Conservation (phyloP, 2,329 filamentous ascomycete genomes). For the Curvularia sp. region DNA sequence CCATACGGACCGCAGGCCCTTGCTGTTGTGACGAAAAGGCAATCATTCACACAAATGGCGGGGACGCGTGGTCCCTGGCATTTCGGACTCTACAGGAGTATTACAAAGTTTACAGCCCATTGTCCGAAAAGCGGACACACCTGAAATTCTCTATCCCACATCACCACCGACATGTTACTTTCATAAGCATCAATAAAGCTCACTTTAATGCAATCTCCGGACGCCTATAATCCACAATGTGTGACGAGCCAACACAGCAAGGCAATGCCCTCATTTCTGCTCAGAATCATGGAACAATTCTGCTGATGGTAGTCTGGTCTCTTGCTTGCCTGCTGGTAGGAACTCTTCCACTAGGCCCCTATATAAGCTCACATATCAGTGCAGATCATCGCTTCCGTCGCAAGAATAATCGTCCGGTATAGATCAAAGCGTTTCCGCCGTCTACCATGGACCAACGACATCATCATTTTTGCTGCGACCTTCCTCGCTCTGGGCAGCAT, state of each 20-base stretch:
- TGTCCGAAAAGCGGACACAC: constrained; percentile 19
- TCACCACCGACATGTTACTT: constrained; percentile 19
- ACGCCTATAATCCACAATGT: constrained; percentile 21
- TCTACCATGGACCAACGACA: constrained; percentile 28
- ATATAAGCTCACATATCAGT: constrained; percentile 11
- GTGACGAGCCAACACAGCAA: constrained; percentile 17
- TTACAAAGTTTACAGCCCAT: constrained; percentile 22
- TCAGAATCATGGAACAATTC: constrained; percentile 35
- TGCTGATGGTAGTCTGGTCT: constrained; percentile 39
- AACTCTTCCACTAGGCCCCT: neutral
- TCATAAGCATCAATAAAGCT: constrained; percentile 27
- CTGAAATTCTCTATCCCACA: constrained; percentile 17
- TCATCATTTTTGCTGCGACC: constrained; percentile 27
- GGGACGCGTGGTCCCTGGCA: constrained; percentile 16
- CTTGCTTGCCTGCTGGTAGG: constrained; percentile 34
- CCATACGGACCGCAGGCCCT: constrained; percentile 12
- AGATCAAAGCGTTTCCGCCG: constrained; percentile 19
- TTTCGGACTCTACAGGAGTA: constrained; percentile 23
- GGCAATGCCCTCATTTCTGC: constrained; percentile 31
- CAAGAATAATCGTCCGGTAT: constrained; percentile 27
- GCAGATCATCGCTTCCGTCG: constrained; percentile 29
- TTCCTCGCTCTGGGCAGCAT: constrained; percentile 35
- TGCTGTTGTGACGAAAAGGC: constrained; percentile 18
- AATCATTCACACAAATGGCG: constrained; percentile 23
- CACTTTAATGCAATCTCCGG: constrained; percentile 31